phyloP scores from a whole-genome alignment of 2,329 filamentous ascomycete species.

The Teratosphaeria epicoccoides region DNA sequence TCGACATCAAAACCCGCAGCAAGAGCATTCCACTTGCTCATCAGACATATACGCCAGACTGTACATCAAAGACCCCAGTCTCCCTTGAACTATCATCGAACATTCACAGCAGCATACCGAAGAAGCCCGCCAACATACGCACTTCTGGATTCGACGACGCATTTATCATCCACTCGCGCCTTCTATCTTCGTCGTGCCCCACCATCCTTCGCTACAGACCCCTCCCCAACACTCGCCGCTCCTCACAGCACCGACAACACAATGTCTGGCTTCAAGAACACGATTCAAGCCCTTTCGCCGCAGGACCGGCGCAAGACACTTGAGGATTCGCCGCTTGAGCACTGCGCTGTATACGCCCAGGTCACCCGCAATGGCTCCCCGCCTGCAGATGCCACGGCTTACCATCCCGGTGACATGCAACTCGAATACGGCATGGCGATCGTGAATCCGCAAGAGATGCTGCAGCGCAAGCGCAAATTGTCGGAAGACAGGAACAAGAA shows the following conservation, averaged over 20 bases:
- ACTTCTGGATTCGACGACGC: neutral
- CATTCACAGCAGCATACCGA: neutral
- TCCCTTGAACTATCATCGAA: neutral
- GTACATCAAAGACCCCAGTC: neutral
- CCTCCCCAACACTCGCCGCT: neutral
- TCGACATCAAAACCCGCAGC: neutral
- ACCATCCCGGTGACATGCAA: neutral
- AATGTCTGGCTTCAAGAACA: neutral
- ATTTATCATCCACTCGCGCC: neutral
- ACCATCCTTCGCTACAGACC: neutral
- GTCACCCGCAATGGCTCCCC: neutral
- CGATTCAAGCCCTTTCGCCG: neutral
- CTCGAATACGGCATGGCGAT: neutral
- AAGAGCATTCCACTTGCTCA: neutral
- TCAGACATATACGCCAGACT: neutral
- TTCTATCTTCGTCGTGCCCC: neutral
- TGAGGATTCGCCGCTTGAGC: neutral
- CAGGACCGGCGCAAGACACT: neutral
- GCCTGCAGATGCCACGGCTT: neutral
- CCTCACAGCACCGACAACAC: neutral
- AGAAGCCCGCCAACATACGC: neutral
- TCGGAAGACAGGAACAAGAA: neutral
- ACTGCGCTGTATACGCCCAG: neutral
- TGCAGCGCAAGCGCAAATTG: neutral
- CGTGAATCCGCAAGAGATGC: neutral